Conservation (phyloP, 495 filamentous ascomycete species). For the Letharia lupina region DNA sequence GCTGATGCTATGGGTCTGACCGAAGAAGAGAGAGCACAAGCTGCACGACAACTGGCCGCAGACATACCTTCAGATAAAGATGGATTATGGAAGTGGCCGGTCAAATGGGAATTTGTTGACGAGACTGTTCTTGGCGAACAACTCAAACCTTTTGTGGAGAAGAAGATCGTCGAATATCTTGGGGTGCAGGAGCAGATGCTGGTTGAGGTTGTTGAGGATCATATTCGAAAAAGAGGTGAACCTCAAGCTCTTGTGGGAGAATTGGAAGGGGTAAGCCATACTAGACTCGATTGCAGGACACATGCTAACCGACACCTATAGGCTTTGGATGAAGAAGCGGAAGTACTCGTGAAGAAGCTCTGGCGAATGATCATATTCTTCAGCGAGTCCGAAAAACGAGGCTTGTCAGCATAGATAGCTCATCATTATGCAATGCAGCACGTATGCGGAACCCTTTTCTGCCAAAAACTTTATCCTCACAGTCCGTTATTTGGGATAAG, state of each 20-base stretch:
- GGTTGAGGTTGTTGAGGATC: constrained; percentile 84
- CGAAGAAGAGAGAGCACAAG: constrained; percentile 75
- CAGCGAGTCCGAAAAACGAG: constrained; percentile 88
- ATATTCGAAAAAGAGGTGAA: constrained; percentile 66
- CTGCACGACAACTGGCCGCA: constrained; percentile 67
- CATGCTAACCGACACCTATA: constrained; percentile 37
- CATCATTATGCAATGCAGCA: neutral
- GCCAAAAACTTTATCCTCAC: neutral
- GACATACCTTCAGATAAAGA: constrained; percentile 85
- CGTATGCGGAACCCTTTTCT: neutral
- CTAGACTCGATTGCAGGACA: constrained; percentile 9
- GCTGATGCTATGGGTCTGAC: constrained; percentile 60
- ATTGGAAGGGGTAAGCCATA: constrained; percentile 62
- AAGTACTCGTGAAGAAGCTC: constrained; percentile 87
- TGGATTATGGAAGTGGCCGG: constrained; percentile 81
- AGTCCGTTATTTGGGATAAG: neutral
- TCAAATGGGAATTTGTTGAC: constrained; percentile 93
- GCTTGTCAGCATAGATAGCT: constrained; percentile 49
- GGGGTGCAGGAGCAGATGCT: constrained; percentile 95
- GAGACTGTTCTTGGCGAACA: constrained; percentile 76
- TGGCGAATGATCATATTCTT: constrained; percentile 99
- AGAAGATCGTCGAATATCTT: constrained; percentile 94
- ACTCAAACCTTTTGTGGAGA: constrained; percentile 90
- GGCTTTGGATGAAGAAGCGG: constrained; percentile 92
- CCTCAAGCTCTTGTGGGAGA: constrained; percentile 78